Evolutionary conservation across 169 alveolate species (phyloP).

Genomic region (Plasmodium blacklocki): DNA sequence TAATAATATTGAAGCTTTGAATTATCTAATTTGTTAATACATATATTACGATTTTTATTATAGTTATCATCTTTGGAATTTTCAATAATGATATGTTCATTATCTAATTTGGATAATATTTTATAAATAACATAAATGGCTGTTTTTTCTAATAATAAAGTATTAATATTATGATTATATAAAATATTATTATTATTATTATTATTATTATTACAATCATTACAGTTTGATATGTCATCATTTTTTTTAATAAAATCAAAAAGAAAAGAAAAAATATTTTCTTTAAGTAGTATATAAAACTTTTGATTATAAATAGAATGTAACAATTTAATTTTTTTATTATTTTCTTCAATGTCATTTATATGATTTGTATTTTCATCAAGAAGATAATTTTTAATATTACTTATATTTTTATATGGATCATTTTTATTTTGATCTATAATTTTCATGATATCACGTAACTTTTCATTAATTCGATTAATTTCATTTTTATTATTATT

Average conservation of each 20-base stretch:
- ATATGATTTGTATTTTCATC: slow-evolving; percentile 10
- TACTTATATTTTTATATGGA: slow-evolving; percentile 10
- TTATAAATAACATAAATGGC: slow-evolving; percentile 34
- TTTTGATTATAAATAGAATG: slow-evolving; percentile 49
- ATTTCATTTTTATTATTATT: slow-evolving; percentile 9
- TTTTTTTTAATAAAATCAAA: slow-evolving; percentile 20
- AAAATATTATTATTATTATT: too few species aligned
- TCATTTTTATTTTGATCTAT: slow-evolving; percentile 8
- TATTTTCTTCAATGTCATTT: slow-evolving; percentile 11
- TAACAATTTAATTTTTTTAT: slow-evolving; percentile 44
- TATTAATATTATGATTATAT: not conserved
- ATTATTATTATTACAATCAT: too few species aligned
- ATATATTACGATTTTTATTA: slow-evolving; percentile 1
- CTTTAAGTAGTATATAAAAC: slow-evolving; percentile 26
- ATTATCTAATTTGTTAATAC: slow-evolving; percentile 43
- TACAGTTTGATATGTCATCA: too few species aligned
- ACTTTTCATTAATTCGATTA: slow-evolving; percentile 32
- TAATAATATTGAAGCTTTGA: slow-evolving; percentile 39
- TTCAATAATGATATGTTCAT: slow-evolving; percentile 13
- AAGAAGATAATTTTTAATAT: not conserved
- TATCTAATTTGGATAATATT: slow-evolving; percentile 31
- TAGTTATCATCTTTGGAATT: slow-evolving; percentile 15
- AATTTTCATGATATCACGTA: slow-evolving; percentile 8
- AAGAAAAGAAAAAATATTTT: slow-evolving; percentile 33
- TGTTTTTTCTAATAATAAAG: slow-evolving; percentile 17